Percentiles rank a stretch among this genome's conserved stretches.
Evolutionary conservation across 169 alveolate genomes (phyloP).

Genomic region (Condylostoma magnum): DNA sequence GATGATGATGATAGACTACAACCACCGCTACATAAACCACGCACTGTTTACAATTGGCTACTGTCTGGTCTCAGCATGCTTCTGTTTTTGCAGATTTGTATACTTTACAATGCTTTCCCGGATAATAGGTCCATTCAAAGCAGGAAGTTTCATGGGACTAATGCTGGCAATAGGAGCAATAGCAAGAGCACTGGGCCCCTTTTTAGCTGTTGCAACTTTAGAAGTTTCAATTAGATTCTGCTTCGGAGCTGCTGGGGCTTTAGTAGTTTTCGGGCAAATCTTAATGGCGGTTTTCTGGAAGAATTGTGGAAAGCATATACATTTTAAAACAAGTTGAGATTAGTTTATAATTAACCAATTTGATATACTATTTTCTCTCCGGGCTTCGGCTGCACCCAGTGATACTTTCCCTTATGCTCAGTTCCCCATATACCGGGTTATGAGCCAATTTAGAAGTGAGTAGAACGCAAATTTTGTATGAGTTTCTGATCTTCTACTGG

Average conservation of each 20-base stretch:
- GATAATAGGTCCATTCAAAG: slow-evolving; percentile 26
- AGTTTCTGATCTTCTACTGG: not conserved
- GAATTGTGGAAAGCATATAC: not conserved
- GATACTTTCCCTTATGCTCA: not conserved
- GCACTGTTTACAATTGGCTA: slow-evolving; percentile 19
- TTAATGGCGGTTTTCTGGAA: not conserved
- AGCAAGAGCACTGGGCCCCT: slow-evolving; percentile 37
- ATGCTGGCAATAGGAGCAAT: slow-evolving; percentile 39
- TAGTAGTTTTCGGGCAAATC: not conserved
- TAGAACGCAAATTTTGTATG: not conserved
- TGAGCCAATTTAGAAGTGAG: slow-evolving; percentile 9
- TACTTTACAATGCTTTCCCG: slow-evolving; percentile 15
- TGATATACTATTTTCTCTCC: too few relatives aligned
- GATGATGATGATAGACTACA: not conserved
- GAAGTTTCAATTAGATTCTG: not conserved
- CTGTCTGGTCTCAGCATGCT: slow-evolving; percentile 9
- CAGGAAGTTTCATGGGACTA: slow-evolving; percentile 40
- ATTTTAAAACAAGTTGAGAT: too few relatives aligned
- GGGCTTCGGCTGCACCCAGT: slow-evolving; percentile 29
- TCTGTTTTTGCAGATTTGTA: slow-evolving; percentile 26
- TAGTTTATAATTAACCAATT: too few relatives aligned
- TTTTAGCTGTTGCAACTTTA: slow-evolving; percentile 31
- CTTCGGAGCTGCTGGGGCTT: slow-evolving; percentile 25
- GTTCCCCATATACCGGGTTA: slow-evolving; percentile 17
- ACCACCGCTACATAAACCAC: not conserved